These are phyloP conservation scores for Dendrocalamus latiflorus DNA, from an alignment of 202 grass and related monocot species.

Conservation along the genomic window DNA sequence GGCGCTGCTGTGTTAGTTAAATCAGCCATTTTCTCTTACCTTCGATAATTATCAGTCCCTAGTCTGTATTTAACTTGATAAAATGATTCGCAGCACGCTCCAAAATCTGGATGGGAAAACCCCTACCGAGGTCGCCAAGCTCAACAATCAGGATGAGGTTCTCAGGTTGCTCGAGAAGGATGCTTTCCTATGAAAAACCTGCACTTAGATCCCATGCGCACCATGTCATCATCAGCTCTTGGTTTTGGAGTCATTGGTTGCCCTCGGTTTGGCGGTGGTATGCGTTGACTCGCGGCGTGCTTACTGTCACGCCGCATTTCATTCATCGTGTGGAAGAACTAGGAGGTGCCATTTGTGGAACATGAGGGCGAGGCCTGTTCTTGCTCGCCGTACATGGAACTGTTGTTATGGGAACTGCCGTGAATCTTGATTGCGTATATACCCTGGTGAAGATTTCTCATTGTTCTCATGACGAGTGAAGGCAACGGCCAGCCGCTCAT, in stretches of 20 bases:
- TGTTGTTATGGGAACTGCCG: neutral
- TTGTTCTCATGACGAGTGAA: neutral
- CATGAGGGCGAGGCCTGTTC: neutral
- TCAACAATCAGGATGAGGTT: slow-evolving; percentile 88
- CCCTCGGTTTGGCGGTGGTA: neutral
- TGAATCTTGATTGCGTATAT: neutral
- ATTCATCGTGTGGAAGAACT: neutral
- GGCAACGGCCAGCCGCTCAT: too few relatives aligned
- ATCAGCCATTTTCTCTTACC: neutral
- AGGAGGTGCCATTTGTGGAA: neutral
- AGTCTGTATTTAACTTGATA: neutral
- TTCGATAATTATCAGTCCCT: neutral
- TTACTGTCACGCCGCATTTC: neutral
- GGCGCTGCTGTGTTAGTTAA: slow-evolving; percentile 86
- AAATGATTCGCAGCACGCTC: slow-evolving; percentile 51
- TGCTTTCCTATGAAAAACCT: slow-evolving; percentile 38
- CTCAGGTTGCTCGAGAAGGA: slow-evolving; percentile 89
- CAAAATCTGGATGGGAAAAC: slow-evolving; percentile 92
- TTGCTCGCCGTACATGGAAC: neutral
- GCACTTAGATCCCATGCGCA: neutral
- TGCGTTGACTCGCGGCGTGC: neutral
- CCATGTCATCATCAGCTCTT: neutral
- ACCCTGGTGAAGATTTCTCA: neutral
- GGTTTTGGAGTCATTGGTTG: neutral
- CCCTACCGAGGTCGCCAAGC: slow-evolving; percentile 81